Base-by-base conservation (phyloP, 2,329 filamentous ascomycete genomes). In the Fusarium fracticaudum region DNA sequence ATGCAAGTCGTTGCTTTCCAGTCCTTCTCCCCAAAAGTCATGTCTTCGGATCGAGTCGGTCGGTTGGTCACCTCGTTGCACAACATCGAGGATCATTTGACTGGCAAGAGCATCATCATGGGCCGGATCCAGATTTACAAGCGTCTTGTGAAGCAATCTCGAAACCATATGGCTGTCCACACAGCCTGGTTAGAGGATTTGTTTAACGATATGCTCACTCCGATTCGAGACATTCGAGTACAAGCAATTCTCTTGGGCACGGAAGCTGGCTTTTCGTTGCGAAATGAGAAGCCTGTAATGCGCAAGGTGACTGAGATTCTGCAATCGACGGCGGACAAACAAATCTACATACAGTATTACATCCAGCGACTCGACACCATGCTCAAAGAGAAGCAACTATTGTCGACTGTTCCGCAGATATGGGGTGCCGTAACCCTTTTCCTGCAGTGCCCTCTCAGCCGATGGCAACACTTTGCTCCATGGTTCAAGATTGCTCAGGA, bases 361-460 rank as follows among this genome's bases (percentile, higher is more conserved):
- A 89, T 90, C 45, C 86, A 89, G 26, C 89, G 90, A 38, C 85
- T 98, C 60, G 88, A 88, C 64, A 85, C 87, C 17, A 94, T 96
- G 91, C 86, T 92, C 33, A 88, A 91, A 72, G 86, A 88, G 55
- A 91, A 87, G 72, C 88, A 83, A 51, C 69, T 73, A 17, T 68
- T 80, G 31, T 81, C 87, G 1, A 86, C 90, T 44, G 95, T 97
- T 2, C 95, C 96, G 11, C 93, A 95, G 74, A 94, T 98, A 29
- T 98, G 96, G 96, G 93, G 93, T 67, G 89, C 94, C 41, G 86
- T 97, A 6, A 90, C 96, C 12, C 87, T 98, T 5, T 90, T 98
- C 63, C 85, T 98, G 54, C 91, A 93, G 83, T 90, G 83, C 82
- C 91, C 81, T 73, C 86, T 85, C 78, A 90, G 85, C 73, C 91